Base-by-base conservation (phyloP, 2,329 filamentous ascomycete species). In the Claviceps purpurea region DNA sequence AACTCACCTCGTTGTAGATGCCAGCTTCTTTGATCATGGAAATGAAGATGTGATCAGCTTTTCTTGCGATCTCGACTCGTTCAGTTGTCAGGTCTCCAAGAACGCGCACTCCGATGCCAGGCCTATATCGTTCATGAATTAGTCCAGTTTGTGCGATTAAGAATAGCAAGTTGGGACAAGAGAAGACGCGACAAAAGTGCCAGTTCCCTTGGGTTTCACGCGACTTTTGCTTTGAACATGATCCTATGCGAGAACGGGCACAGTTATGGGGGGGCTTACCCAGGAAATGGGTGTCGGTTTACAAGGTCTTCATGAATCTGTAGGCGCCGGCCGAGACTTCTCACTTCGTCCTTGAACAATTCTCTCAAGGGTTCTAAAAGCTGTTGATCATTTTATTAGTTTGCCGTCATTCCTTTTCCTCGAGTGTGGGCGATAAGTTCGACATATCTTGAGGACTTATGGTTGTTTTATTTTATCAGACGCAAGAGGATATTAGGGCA, bases 61-160 rank as follows among this genome's bases (percentile, higher is more conserved):
- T 73, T n/a, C 87, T 73, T 2, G 81, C 87, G 56, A 95, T 93
- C 52, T 81, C 79, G 16, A 95, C 84, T 43, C 85, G 79, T 64
- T 90, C 85, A 2, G 75, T 76, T 1, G 87, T 95, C 14, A 95
- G 83, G 59, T 94, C 89, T 39, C 90, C 90, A 1, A 95, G 73
- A 55, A 95, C 84, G 50, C 87, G 78, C 58, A 93, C 86, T 14
- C 79, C 88, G 55, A 94, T 81, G 50, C 70, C 77, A 20, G 48
- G 48, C 10, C 47, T 48, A 20, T n/a, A 11, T 24, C 0, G 73
- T 84, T 42, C 85, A 54, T 22, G 49, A 40, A 53, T 54, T 26
- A 52, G 45, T 14, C 6, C 30, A 4, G 47, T 16, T 11, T 34
- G 26, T 18, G 7, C 24, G 10, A 10, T n/a, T 5, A 26, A 3